Base-by-base conservation (phyloP, 371 early-diverging fungal genomes). In the Mortierella polycephala region DNA sequence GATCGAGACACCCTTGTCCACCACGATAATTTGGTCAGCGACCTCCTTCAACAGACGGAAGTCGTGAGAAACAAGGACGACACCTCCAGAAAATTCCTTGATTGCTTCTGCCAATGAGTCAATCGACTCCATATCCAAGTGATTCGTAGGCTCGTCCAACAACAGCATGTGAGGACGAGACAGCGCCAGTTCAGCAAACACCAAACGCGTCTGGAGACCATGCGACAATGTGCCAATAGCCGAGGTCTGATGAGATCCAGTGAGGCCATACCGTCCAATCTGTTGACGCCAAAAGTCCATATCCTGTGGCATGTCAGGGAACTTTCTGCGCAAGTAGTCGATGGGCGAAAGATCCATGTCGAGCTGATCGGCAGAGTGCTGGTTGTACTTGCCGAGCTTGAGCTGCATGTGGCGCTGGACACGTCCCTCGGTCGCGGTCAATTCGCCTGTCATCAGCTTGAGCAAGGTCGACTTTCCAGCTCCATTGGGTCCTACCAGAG, bases 31-130 rank as follows among this genome's bases (percentile, higher is more conserved):
- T 81, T 97, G 93, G 75, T 96, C 83, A 23, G 99, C 99, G 46
- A 98, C 95, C 85, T 96, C 97, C 58, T 91, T 90, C 71, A 99
- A 94, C 67, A 99, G 90, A 64, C 98, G 90, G 91, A 99, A 96
- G 88, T 99, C 99, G 95, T 99, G 99, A 76, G 95, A 95, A 30
- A 99, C 99, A 66, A 99, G 89, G 20, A 99, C 99, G 50, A 99
- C 96, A 77, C 98, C 99, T 58, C 99, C 99, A 59, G 91, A 86
- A 86, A 94, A 99, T 55, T 84, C 82, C 81, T 97, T 96, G 86
- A 99, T 96, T 45, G 98, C 99, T 46, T 95, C 92, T 49, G 98
- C 98, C 71, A 99, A 85, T 9, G 97, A 94, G 81, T 99, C 99
- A 70, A 99, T 99, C 61, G 96, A 94, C 77, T 96, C 95, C 85